Evolutionary conservation across 441 rosid genomes (phyloP).

Genomic region (Euphorbia schlechtendalii): DNA sequence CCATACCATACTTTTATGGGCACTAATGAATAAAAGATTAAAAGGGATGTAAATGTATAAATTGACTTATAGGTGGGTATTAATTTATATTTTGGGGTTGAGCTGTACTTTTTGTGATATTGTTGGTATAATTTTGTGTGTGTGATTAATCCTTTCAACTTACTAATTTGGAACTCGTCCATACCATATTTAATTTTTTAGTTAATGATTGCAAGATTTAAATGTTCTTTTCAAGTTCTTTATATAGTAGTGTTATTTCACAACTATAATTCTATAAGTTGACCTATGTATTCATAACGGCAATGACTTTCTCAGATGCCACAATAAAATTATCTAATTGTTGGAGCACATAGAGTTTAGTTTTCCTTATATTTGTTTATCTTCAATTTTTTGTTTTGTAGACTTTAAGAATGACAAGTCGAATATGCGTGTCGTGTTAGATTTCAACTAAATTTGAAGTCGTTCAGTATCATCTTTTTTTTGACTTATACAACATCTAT

Average conservation of each 20-base stretch:
- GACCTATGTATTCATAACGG: too few relatives aligned
- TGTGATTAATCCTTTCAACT: constrained; percentile 16
- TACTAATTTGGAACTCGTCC: not conserved
- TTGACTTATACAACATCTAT: too few relatives aligned
- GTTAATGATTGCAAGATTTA: not conserved
- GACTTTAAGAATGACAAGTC: too few relatives aligned
- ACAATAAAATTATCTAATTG: too few relatives aligned
- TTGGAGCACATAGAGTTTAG: too few relatives aligned
- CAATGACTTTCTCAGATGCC: too few relatives aligned
- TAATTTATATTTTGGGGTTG: constrained; percentile 5
- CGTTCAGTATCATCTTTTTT: too few relatives aligned
- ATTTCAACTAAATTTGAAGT: too few relatives aligned
- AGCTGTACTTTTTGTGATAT: constrained; percentile 17
- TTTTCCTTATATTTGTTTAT: too few relatives aligned
- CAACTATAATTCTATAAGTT: not conserved
- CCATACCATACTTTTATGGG: constrained; percentile 24
- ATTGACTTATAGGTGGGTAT: constrained; percentile 18
- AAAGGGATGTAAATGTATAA: constrained; percentile 23
- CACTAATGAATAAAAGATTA: constrained; percentile 22
- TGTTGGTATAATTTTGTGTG: constrained; percentile 5
- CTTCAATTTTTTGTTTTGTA: too few relatives aligned
- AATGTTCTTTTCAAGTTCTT: not conserved
- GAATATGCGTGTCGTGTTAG: too few relatives aligned
- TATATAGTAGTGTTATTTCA: not conserved
- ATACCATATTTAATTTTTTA: not conserved